Base-by-base conservation (phyloP, 2,329 filamentous ascomycete genomes). In the Colletotrichum liriopes region DNA sequence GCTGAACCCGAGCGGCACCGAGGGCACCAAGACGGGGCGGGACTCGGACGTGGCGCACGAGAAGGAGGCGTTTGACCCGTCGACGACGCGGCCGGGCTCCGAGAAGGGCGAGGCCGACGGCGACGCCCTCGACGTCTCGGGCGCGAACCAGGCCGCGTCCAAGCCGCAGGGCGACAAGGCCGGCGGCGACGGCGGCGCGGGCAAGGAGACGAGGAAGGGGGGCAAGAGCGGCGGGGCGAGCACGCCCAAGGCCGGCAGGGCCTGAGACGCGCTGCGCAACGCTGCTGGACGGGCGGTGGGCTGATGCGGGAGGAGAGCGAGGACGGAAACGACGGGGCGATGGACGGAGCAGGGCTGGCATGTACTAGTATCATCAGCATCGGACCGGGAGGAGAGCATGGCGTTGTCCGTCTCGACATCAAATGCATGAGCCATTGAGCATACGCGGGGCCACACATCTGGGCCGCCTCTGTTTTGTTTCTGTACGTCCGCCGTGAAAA, bases 11-110 rank as follows among this genome's bases (percentile, higher is more conserved):
- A 86, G 89, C 43, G 82, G 88, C 2, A 90, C 87, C 65, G 93
- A 97, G 79, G 90, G 92, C 81, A 89, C 90, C 69, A 90, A 92
- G 78, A 91, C 90, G 61, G 93, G 90, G 4, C 89, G 89, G 0
- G 93, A 93, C 76, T 85, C 91, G 56, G 86, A 89, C 54, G 82
- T 84, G 16, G 86, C 87, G 0, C 84, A 86, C 39, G 84, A 88
- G 68, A 79, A 84, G 4, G 86, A 91, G 52, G 92, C 94, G 1
- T 97, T 93, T 81, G 87, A 94, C 78, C 90, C 91, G 0, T 82
- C 86, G 67, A 89, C 89, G 79, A 95, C 93, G 35, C 83, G 86
- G 26, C 94, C 94, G 0, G 91, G 94, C 78, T 78, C 82, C 29
- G 89, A 90, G 81, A 74, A 82, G 7, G 76, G 81, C 39, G 85